A percentile compares a stretch with the other conserved stretches of the same genome.
These are phyloP conservation scores for Purpureocillium lavendulum DNA, from an alignment of 2,329 filamentous ascomycete species.

Conservation along the genomic window DNA sequence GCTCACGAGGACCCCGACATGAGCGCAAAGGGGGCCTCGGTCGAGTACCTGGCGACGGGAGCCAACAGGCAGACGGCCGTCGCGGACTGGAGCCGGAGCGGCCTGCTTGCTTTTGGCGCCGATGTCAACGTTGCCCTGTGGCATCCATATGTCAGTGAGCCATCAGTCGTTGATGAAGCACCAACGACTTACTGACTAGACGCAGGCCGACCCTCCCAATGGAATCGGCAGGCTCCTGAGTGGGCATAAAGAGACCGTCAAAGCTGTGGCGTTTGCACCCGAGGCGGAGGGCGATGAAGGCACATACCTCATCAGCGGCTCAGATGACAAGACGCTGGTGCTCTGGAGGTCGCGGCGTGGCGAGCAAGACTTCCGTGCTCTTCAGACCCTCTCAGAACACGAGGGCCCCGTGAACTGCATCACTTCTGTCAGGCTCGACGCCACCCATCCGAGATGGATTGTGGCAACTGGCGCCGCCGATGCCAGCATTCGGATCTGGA, in stretches of 20 bases:
- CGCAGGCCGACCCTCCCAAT: constrained; percentile 25
- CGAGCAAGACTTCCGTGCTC: constrained; percentile 23
- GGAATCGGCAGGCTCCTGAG: constrained; percentile 62
- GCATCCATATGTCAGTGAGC: constrained; percentile 60
- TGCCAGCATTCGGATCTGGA: constrained; percentile 65
- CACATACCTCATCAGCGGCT: constrained; percentile 65
- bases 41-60: constrained; percentile 62
- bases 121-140: constrained; percentile 86
- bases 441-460: constrained; percentile 26
- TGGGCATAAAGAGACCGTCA: constrained; percentile 74
- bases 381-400: constrained; percentile 55
- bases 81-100: constrained; percentile 75
- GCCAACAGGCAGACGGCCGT: constrained; percentile 85
- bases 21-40: constrained; percentile 21
- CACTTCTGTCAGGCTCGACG: constrained; percentile 28
- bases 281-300: constrained; percentile 30
- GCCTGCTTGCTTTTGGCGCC: constrained; percentile 78
- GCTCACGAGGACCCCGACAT: constrained; percentile 12
- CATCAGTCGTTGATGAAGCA: neutral
- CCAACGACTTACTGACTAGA: neutral
- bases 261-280: constrained; percentile 72
- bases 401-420: constrained; percentile 68
- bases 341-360: constrained; percentile 50
- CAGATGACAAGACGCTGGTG: constrained; percentile 69
- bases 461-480: constrained; percentile 78